Base-by-base conservation (phyloP, 139 green algal genomes). In the Chlamydomonas sp. region DNA sequence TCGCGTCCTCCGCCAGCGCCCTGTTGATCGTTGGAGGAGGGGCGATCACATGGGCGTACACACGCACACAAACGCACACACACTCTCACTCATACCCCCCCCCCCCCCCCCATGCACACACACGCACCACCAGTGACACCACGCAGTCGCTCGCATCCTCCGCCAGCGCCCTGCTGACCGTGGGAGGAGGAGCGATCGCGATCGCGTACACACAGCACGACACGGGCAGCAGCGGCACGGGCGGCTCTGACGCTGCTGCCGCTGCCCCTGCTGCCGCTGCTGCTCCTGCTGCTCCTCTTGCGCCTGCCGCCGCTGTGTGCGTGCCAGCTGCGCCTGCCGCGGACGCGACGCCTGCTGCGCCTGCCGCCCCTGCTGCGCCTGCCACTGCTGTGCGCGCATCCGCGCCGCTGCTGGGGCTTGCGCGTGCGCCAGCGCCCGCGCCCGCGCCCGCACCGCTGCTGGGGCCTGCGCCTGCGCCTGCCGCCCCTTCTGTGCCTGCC, bases 121-220 rank as follows among this genome's bases (percentile, higher is more conserved):
- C 43, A 54, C 13, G 13, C 16, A 54, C 43, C 3, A 87, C 66
- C 31, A 89, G 49, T 0, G 43, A 70, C 2, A 82, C 78, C 2
- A 81, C 35, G 58, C 69, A 85, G 35, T 71, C 58, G 10, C 64
- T 35, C 58, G 79, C 85, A 29, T 43, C 47, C 28, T 71, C 72
- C 22, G 79, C 79, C 67, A 89, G 74, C 20, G 82, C 64, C 20
- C 74, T 35, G 31, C 54, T 70, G 16, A 89, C 38, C 24, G 78
- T 75, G 4, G 77, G 72, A 5, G 81, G 63, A 3, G 74, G 73
- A 1, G 72, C 77, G 35, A 83, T 79, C 50, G 31, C 57, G 24
- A 83, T 29, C 35, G 70, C 81, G 70, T 76, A 76, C 4, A 81
- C 50, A 20, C 71, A 59, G 20, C 26, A 37, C 26, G 50, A 35